These are phyloP conservation scores for Phytophthora citricola DNA, from an alignment of 352 stramenopile species.

Conservation along the genomic window DNA sequence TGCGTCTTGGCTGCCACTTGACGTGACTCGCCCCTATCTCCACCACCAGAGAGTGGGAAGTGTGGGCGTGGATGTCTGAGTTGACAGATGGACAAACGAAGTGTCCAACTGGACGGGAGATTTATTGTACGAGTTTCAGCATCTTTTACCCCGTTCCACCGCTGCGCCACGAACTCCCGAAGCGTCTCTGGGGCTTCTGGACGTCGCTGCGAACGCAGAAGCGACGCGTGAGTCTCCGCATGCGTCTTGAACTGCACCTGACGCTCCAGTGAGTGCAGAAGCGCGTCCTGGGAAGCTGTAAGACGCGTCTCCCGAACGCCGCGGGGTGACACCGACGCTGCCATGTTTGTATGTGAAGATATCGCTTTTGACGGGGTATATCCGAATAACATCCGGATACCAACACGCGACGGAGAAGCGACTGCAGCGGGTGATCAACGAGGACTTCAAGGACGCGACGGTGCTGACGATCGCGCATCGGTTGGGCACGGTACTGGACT, in stretches of 20 bases:
- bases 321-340: background rate
- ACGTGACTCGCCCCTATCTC: slow-evolving; percentile 86
- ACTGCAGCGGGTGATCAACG: too few relatives aligned
- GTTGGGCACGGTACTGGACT: too few relatives aligned
- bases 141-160: background rate
- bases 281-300: slow-evolving; percentile 50
- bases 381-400: background rate
- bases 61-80: slow-evolving; percentile 50
- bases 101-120: slow-evolving; percentile 15
- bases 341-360: background rate
- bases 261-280: slow-evolving; percentile 68
- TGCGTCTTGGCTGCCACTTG: slow-evolving; percentile 79
- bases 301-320: slow-evolving; percentile 55
- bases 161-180: slow-evolving; percentile 47
- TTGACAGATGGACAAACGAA: slow-evolving; percentile 39
- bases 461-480: too few relatives aligned
- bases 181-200: slow-evolving; percentile 36
- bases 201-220: slow-evolving; percentile 37
- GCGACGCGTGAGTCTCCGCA: slow-evolving; percentile 47
- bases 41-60: slow-evolving; percentile 69
- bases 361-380: background rate
- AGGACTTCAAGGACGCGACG: too few relatives aligned
- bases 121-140: slow-evolving; percentile 3
- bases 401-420: too few relatives aligned
- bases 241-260: slow-evolving; percentile 63